These are phyloP conservation scores for Leucocoprinus birnbaumii DNA, from an alignment of 768 basidiomycete species.

Conservation along the genomic window DNA sequence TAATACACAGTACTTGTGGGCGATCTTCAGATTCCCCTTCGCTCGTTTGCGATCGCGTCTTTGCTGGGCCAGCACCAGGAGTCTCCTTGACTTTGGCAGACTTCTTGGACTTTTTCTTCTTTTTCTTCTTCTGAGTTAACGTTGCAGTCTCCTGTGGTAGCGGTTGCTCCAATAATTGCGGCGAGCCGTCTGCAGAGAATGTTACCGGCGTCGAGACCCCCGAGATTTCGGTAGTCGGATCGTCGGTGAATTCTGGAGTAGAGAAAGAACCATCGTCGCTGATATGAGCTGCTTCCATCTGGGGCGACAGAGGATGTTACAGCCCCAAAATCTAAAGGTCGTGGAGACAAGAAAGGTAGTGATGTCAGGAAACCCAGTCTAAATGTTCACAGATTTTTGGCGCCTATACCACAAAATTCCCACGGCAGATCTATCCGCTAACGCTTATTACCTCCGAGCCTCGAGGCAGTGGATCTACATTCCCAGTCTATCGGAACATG, in stretches of 20 bases:
- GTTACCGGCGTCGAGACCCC: slow-evolving; percentile 12
- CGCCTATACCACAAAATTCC: neutral
- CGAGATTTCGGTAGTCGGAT: slow-evolving; percentile 6
- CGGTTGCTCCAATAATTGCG: slow-evolving; percentile 3
- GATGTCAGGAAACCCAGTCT: neutral
- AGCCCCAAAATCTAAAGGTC: neutral
- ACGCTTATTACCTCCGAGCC: neutral
- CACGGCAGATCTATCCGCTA: neutral
- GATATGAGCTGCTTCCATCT: neutral
- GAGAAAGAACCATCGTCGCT: slow-evolving; percentile 2
- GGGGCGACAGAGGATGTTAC: neutral
- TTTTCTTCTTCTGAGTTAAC: slow-evolving; percentile 13
- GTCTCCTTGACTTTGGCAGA: slow-evolving; percentile 38
- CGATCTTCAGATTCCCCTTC: slow-evolving; percentile 40
- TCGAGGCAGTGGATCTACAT: no score
- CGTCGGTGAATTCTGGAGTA: slow-evolving; percentile 9
- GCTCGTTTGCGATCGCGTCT: slow-evolving; percentile 25
- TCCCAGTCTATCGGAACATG: no score
- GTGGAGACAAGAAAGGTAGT: neutral
- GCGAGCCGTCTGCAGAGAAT: slow-evolving; percentile 10
- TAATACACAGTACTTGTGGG: slow-evolving; percentile 76
- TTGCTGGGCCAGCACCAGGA: slow-evolving; percentile 20
- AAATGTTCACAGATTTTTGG: slow-evolving; percentile 5
- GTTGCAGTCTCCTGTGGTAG: slow-evolving; percentile 4
- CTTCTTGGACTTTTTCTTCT: slow-evolving; percentile 17